Base-by-base conservation (phyloP, 1,284 basidiomycete genomes). In the Trichosporon faecale region DNA sequence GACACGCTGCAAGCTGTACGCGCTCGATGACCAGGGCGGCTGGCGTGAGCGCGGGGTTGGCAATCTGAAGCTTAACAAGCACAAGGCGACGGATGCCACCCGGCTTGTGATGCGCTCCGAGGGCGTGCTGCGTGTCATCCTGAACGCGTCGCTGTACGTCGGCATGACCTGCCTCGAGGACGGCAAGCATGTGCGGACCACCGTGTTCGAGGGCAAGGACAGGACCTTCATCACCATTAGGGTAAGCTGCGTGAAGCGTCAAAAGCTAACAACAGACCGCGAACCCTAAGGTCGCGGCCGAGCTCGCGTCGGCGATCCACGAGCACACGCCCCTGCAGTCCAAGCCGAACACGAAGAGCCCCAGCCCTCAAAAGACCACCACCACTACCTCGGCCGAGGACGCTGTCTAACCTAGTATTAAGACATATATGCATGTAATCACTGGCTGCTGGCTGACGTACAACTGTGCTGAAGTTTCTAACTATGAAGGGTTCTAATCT, bases 21-120 rank as follows among this genome's bases (percentile, higher is more conserved):
- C 88, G 18, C 87, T 95, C 76, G 88, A 88, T 75, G 85, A 88
- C 78, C 85, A 86, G 70, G 88, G 86, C 65, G 86, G 87, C 66
- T 98, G 94, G 94, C 93, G 91, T 79, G 95, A 98, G 80, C 87
- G 91, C 61, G 95, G 95, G 9, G 92, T 90, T 16, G 95, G 95
- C 0, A 86, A 88, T 18, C 79, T 97, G 71, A 93, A 89, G 78
- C 82, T 96, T 75, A 96, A 96, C 78, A 89, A 94, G 57, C 57
- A 61, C 57, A 61, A 61, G 57, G 57, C 27, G 57, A 61, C 57
- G 6, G 57, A 61, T 16, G 29, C 57, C 16, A 16, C 57, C n/a
- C 57, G 57, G 27, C 57, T 61, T 18, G 95, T 98, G 46, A 97
- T 98, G 94, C 89, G 95, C 69, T 93, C 95, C 75, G 95, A 98